These are phyloP conservation scores for Melaleuca alternifolia DNA, from an alignment of 345 rosid species.

Conservation along the genomic window DNA sequence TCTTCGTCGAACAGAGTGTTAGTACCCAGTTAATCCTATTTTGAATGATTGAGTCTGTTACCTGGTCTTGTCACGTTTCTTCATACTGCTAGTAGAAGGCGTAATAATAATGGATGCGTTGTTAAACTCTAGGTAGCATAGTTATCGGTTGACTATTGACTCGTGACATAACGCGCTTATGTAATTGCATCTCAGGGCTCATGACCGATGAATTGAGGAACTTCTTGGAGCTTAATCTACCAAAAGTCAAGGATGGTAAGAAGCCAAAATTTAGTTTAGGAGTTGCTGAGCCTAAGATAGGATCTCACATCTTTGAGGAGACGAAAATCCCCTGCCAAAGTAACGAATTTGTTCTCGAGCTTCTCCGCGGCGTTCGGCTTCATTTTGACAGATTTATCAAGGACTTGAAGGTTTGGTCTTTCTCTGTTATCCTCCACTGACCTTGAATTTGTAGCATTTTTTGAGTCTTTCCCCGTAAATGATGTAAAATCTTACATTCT, in stretches of 20 bases:
- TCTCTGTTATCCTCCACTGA: background rate
- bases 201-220: conserved; percentile 86
- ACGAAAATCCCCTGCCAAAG: conserved; percentile 84
- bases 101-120: background rate
- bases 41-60: background rate
- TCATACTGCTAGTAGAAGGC: background rate
- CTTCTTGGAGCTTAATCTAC: conserved; percentile 81
- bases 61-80: background rate
- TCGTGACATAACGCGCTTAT: background rate
- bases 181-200: conserved; percentile 7
- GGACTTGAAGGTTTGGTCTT: conserved; percentile 66
- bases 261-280: conserved; percentile 73
- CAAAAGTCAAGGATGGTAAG: conserved; percentile 78
- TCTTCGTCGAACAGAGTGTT: background rate
- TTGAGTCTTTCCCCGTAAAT: background rate
- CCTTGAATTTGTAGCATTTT: background rate
- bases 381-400: conserved; percentile 82
- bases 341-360: conserved; percentile 76
- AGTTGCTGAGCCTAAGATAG: conserved; percentile 78
- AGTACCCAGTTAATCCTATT: background rate
- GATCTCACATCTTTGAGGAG: conserved; percentile 66
- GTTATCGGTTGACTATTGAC: background rate
- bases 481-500: background rate
- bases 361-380: conserved; percentile 77
- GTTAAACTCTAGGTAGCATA: background rate